Evolutionary conservation across 1,139 yeast species (phyloP), one percentile per base, ranked within the genome.

Genomic region (Geotrichum macrosporum): DNA sequence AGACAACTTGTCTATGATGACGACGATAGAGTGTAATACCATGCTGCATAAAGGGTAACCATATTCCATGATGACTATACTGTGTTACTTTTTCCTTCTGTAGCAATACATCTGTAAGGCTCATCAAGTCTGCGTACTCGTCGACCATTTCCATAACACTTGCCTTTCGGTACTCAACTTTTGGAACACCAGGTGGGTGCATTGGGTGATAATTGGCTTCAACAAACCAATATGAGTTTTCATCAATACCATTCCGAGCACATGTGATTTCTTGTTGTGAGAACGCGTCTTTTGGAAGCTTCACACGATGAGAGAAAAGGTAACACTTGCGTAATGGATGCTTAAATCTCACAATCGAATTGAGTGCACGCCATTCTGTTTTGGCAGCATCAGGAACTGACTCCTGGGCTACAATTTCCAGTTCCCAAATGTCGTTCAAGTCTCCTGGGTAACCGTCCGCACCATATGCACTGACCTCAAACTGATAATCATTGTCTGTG

Each of bases 191-290:
- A 16, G 47, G 50, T 18, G 56, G 53, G 43, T 61, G 60, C 36
- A 62, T 50, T 2, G 84, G 83, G 59, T 80, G 82, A n/a, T 67
- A 63, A 55, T 80, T 80, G 50, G 66, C 65, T 55, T 84, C 94
- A 41, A 85, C 69, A 54, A 70, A 75, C 81, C 94, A 85, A 38
- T 76, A 63, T 0, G 89, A 71, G 55, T 78, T 75, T 10, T 76
- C 73, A 30, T 70, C 64, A 2, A 76, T 76, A 10, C 94, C 87
- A 21, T 47, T 35, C 30, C 75, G 76, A 30, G 84, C 74, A 64
- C 95, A 87, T 19, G 83, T 66, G 2, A 85, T 86, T 66, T 87
- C 95, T 61, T 80, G 80, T 57, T 84, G 94, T 29, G 71, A 70
- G 53, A 71, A 71, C 0, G 80, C 94, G 87, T 88, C 82, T 1